Evolutionary conservation across 768 basidiomycete species (phyloP).

Genomic region (Grammothele lineata): DNA sequence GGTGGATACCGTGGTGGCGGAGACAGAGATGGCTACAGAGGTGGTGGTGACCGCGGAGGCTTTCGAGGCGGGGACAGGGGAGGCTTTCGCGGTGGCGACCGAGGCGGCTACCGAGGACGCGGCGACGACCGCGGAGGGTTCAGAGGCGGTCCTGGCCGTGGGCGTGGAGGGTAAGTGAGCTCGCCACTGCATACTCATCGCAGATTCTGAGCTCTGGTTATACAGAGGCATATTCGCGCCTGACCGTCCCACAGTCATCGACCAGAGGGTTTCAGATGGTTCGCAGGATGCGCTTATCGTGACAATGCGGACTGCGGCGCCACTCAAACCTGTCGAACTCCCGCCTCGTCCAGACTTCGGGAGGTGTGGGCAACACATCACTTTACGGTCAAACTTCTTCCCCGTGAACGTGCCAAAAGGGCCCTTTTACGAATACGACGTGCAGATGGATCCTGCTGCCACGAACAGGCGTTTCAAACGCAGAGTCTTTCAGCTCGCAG

Average conservation of each 20-base stretch:
- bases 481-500: constrained; percentile 41
- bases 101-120: constrained; percentile 17
- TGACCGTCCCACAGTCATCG: constrained; percentile 41
- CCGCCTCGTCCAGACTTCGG: constrained; percentile 50
- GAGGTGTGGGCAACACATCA: constrained; percentile 37
- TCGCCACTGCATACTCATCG: neutral
- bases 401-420: constrained; percentile 43
- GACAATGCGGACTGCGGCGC: constrained; percentile 26
- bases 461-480: constrained; percentile 40
- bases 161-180: constrained; percentile 35
- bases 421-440: constrained; percentile 45
- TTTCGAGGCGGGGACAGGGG: constrained; percentile 17
- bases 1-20: too few relatives aligned
- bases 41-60: neutral
- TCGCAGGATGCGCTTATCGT: constrained; percentile 43
- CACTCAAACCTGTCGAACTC: constrained; percentile 29
- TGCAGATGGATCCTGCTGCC: constrained; percentile 46
- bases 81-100: constrained; percentile 18
- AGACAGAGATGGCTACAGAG: neutral
- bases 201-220: neutral
- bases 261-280: constrained; percentile 36
- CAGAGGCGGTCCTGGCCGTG: constrained; percentile 24
- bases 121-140: constrained; percentile 8
- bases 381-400: constrained; percentile 52
- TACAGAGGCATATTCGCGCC: constrained; percentile 37